Evolutionary conservation across 2,329 filamentous ascomycete species (phyloP).

Genomic region (Onygena corvina): DNA sequence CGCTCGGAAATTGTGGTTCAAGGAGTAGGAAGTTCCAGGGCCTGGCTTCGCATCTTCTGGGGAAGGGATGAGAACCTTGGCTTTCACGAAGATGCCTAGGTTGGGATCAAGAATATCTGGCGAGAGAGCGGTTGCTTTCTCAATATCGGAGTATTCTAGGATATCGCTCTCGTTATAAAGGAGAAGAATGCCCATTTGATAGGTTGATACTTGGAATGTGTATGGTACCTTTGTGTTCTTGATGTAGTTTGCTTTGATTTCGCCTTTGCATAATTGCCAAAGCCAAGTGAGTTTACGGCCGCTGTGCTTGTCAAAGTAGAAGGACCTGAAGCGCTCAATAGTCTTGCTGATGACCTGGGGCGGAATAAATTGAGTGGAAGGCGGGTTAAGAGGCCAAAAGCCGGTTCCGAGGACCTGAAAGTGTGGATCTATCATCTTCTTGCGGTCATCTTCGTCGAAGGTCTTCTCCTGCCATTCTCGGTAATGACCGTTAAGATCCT

Average conservation of each 20-base stretch:
- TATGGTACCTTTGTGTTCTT: constrained; percentile 81
- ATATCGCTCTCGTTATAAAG: constrained; percentile 87
- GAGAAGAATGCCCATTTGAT: constrained; percentile 91
- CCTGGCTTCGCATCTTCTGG: constrained; percentile 64
- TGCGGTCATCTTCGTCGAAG: constrained; percentile 52
- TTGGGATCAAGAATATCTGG: constrained; percentile 78
- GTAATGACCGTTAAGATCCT: constrained; percentile 86
- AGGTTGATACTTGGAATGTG: constrained; percentile 94
- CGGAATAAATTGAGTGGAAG: constrained; percentile 76
- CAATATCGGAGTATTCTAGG: constrained; percentile 77
- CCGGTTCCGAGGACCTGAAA: constrained; percentile 92
- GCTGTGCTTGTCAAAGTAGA: constrained; percentile 93
- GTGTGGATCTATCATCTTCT: constrained; percentile 65
- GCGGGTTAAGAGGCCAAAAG: constrained; percentile 88
- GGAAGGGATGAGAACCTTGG: constrained; percentile 67
- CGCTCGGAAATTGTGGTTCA: constrained; percentile 94
- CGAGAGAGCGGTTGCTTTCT: constrained; percentile 64
- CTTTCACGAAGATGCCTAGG: constrained; percentile 76
- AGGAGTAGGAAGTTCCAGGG: constrained; percentile 62
- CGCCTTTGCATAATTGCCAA: constrained; percentile 96
- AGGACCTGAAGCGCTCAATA: constrained; percentile 76
- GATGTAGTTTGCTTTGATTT: constrained; percentile 87
- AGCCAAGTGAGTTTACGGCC: constrained; percentile 95
- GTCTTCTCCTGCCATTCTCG: constrained; percentile 59
- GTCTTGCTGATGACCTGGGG: constrained; percentile 75